These are phyloP conservation scores for Bolboschoenoplectus hybrid DNA, from an alignment of 202 grass and related monocot species.

Conservation along the genomic window DNA sequence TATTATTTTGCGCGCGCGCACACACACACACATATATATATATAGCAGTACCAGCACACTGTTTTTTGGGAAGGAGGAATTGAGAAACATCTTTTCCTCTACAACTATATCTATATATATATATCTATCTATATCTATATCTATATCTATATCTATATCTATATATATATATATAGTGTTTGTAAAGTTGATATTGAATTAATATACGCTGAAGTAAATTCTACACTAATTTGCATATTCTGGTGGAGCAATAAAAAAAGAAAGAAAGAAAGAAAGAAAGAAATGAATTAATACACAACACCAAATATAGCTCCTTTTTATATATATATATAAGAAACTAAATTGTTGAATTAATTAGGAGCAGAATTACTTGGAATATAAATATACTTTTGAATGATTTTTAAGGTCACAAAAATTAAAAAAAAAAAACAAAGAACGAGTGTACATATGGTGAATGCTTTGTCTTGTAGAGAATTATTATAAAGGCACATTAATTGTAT, in stretches of 20 bases:
- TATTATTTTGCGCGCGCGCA: neutral
- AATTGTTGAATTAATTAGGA: neutral
- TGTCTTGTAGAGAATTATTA: slow-evolving; percentile 5
- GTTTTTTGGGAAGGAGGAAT: slow-evolving; percentile 2
- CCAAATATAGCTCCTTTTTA: neutral
- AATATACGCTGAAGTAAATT: neutral
- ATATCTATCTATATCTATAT: neutral
- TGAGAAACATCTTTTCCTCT: slow-evolving; percentile 3
- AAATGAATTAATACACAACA: neutral
- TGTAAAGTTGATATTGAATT: too few species aligned
- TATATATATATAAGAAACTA: neutral
- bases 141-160: neutral
- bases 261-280: neutral
- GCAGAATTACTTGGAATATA: neutral
- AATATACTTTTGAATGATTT: neutral
- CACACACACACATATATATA: neutral
- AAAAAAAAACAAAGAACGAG: neutral
- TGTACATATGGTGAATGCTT: slow-evolving; percentile 22
- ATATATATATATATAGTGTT: neutral
- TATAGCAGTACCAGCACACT: neutral
- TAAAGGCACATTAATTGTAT: neutral
- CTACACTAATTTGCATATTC: neutral
- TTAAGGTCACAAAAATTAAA: neutral
- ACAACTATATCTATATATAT: neutral
- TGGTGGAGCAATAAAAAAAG: neutral